Evolutionary conservation across 2,329 filamentous ascomycete species (phyloP).

Genomic region (Ceratocystis albifundus): DNA sequence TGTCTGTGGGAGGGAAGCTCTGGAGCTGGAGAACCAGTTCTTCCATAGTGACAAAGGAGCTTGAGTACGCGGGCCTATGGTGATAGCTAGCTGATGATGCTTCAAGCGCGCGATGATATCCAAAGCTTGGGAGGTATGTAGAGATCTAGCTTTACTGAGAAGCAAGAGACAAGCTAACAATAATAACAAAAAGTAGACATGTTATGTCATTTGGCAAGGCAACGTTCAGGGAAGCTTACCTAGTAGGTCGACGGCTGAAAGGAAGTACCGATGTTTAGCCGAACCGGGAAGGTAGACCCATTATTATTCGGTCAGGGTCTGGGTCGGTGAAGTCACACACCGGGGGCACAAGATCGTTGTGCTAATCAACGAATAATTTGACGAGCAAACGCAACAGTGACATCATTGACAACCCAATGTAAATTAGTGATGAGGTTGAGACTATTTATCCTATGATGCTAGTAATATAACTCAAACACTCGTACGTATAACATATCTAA

Average conservation of each 20-base stretch:
- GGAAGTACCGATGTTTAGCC: not conserved
- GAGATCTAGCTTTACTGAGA: not conserved
- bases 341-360: not conserved
- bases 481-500: too few relatives aligned
- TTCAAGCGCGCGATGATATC: not conserved
- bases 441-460: too few relatives aligned
- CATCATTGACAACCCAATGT: too few relatives aligned
- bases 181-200: not conserved
- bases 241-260: not conserved
- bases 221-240: not conserved
- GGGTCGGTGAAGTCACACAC: not conserved
- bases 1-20: constrained; percentile 11
- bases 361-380: too few relatives aligned
- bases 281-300: not conserved
- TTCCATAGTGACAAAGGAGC: constrained; percentile 15
- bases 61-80: not conserved
- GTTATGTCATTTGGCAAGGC: constrained; percentile 3
- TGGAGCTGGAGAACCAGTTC: constrained; percentile 8
- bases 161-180: not conserved
- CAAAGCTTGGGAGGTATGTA: not conserved
- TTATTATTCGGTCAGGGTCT: not conserved
- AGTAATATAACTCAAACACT: too few relatives aligned
- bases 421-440: too few relatives aligned
- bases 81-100: not conserved
- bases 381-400: too few relatives aligned